Conservation (phyloP, 2,329 filamentous ascomycete genomes). For the Dothideomycetes sp. region DNA sequence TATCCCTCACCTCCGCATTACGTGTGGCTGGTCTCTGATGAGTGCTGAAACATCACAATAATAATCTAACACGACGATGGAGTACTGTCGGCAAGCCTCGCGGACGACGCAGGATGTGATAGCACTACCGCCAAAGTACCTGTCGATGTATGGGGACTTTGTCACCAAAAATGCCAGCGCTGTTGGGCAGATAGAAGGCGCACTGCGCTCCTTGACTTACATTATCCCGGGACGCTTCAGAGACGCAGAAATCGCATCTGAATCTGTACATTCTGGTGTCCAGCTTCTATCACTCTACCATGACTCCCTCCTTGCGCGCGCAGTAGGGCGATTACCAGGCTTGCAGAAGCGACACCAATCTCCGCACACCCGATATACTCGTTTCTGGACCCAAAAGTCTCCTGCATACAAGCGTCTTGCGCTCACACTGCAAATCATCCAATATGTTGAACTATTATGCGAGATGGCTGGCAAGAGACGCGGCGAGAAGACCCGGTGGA, state of each 20-base stretch:
- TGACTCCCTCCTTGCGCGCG: conserved; percentile 68
- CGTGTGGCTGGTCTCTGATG: no score
- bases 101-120: conserved; percentile 8
- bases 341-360: conserved; percentile 36
- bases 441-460: conserved; percentile 92
- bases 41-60: no score
- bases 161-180: conserved; percentile 91
- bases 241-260: conserved; percentile 89
- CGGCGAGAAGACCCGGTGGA: conserved; percentile 74
- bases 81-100: conserved; percentile 10
- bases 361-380: conserved; percentile 52
- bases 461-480: conserved; percentile 91
- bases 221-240: conserved; percentile 86
- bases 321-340: conserved; percentile 44
- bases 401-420: conserved; percentile 71
- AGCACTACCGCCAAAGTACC: conserved; percentile 19
- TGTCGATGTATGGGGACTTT: conserved; percentile 67
- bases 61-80: conserved; percentile 4
- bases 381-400: conserved; percentile 51
- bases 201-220: conserved; percentile 84
- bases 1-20: neutral
- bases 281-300: conserved; percentile 89
- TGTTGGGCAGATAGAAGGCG: conserved; percentile 90
- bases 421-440: conserved; percentile 73
- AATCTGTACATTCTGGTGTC: conserved; percentile 79